Evolutionary conservation across 495 filamentous ascomycete genomes (phyloP), one percentile per base, ranked within the genome.

Genomic region (Xylaria bambusicola): DNA sequence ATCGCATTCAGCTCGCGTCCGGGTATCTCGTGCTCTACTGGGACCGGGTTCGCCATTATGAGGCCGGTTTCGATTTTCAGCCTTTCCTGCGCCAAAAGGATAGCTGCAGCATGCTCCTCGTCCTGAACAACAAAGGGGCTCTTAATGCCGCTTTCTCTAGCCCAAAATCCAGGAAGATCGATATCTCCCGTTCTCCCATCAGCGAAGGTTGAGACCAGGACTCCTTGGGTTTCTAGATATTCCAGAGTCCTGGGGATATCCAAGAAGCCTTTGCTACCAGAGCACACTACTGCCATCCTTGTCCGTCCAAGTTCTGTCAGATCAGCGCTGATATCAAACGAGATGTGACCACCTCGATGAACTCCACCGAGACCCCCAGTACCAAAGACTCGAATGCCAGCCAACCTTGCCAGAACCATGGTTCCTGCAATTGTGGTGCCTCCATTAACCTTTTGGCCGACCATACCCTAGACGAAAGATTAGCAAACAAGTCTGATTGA

Each of bases 291-390:
- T 24, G 93, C 87, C 41, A 98, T 86, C 9, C 90, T 82, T 3
- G 94, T 98, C 27, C 92, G 82, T n/a, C 93, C 92, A 29, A 98
- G 83, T 75, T 98, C 94, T 3, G 90, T 97, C 53, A 98, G 79
- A 73, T 98, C 94, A 27, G 94, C 94, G 58, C 92, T 96, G 49
- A 98, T 86, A 69, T 98, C 94, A 85, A 97, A 88, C 0, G 88
- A 89, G 54, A 79, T 81, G 71, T 97, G 88, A 15, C 83, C 93
- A 46, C 90, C 94, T 21, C 92, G 82, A 71, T 98, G 94, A n/a
- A 98, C 94, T 48, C 94, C 94, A 58, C 94, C 92, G 62, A 88
- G 73, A 10, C 87, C 84, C 10, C 82, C 94, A 10, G 94, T 98
- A 2, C 91, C 93, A 75, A 98, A 97, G 20, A 98, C 86, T 61